Conservation (phyloP, 2,329 filamentous ascomycete genomes). For the Aspergillus glaucus region DNA sequence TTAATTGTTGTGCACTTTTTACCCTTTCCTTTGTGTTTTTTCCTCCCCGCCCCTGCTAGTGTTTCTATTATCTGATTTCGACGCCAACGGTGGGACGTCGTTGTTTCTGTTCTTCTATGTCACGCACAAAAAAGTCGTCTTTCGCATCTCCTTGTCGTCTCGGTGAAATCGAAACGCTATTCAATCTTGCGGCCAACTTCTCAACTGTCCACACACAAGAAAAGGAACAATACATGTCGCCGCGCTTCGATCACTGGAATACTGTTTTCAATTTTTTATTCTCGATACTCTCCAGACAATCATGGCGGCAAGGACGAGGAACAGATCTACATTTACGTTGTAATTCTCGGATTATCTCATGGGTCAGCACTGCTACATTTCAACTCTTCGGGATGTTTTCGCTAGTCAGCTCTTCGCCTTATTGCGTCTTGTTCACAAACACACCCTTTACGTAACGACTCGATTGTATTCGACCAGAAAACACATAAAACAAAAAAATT, state of each 20-base stretch:
- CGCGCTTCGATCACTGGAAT: constrained; percentile 31
- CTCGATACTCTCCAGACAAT: constrained; percentile 33
- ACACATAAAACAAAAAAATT: constrained; percentile 8
- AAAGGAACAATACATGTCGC: constrained; percentile 18
- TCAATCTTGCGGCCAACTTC: constrained; percentile 27
- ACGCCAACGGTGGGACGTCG: constrained; percentile 33
- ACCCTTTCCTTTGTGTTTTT: constrained; percentile 24
- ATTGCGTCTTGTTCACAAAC: constrained; percentile 26
- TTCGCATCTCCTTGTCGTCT: constrained; percentile 29
- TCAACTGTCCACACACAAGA: constrained; percentile 22
- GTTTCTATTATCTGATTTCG: constrained; percentile 16
- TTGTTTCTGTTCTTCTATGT: constrained; percentile 27
- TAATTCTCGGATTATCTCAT: constrained; percentile 41
- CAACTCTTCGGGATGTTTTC: constrained; percentile 32
- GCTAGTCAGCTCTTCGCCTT: constrained; percentile 38
- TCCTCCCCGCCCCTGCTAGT: constrained; percentile 18
- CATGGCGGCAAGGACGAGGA: constrained; percentile 38
- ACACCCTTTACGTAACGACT: constrained; percentile 36
- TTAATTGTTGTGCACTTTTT: constrained; percentile 17
- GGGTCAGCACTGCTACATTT: constrained; percentile 36
- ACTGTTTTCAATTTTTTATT: constrained; percentile 36
- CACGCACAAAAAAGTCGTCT: constrained; percentile 25
- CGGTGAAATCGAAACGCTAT: constrained; percentile 30
- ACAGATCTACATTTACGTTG: constrained; percentile 35
- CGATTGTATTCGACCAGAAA: constrained; percentile 33